Evolutionary conservation across 345 rosid genomes (phyloP).

Genomic region (Eucalyptus erythrocorys): DNA sequence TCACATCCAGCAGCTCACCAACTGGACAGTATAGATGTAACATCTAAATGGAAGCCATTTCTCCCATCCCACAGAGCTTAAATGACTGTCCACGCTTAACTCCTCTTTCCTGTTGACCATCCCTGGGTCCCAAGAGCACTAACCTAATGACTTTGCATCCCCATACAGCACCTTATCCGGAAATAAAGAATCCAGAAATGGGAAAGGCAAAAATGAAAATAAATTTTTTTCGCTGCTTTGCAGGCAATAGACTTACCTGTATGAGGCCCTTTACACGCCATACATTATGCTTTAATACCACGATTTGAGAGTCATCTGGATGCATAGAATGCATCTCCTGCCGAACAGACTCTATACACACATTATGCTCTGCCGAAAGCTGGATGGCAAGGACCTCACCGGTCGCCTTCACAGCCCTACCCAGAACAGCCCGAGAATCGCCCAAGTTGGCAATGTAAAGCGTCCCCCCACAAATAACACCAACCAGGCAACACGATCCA

Average conservation of each 20-base stretch:
- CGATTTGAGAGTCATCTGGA: constrained; percentile 82
- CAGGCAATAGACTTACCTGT: constrained; percentile 39
- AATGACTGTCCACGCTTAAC: neutral
- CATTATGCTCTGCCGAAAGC: constrained; percentile 85
- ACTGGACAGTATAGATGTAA: neutral
- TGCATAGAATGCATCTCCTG: constrained; percentile 83
- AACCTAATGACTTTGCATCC: neutral
- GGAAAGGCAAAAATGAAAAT: neutral
- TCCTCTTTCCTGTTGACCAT: neutral
- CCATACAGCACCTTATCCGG: neutral
- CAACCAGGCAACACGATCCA: constrained; percentile 89
- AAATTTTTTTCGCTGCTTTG: neutral
- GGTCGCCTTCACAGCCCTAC: constrained; percentile 71
- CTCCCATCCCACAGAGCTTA: neutral
- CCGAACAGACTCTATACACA: constrained; percentile 76
- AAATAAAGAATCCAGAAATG: neutral
- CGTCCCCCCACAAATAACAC: constrained; percentile 66
- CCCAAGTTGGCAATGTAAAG: constrained; percentile 88
- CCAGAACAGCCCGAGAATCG: constrained; percentile 93
- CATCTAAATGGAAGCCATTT: neutral
- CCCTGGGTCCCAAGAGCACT: neutral
- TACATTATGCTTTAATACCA: constrained; percentile 80
- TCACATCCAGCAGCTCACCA: neutral
- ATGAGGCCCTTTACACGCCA: constrained; percentile 98
- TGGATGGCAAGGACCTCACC: constrained; percentile 87